These are phyloP conservation scores for Talaromyces sp. DNA, from an alignment of 2,329 filamentous ascomycete species.

Conservation along the genomic window DNA sequence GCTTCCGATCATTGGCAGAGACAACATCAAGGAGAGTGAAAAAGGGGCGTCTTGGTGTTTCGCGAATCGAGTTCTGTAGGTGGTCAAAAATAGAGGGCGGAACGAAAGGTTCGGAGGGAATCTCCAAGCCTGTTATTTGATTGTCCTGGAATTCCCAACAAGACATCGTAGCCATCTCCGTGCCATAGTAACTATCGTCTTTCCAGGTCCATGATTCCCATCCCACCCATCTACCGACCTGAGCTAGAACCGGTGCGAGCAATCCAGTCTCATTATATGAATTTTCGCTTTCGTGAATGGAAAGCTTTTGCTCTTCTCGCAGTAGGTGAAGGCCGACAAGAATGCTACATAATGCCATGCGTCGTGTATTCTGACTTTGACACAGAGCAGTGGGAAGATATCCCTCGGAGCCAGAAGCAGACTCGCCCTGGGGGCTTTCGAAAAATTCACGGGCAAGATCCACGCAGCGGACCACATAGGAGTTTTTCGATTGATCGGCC, in stretches of 20 bases:
- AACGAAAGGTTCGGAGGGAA: slow-evolving; percentile 48
- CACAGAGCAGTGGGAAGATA: slow-evolving; percentile 61
- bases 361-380: slow-evolving; percentile 52
- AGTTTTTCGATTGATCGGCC: slow-evolving; percentile 33
- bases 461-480: slow-evolving; percentile 46
- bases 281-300: slow-evolving; percentile 53
- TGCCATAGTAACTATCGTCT: slow-evolving; percentile 52
- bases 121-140: slow-evolving; percentile 38
- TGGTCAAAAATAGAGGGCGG: slow-evolving; percentile 59
- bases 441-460: slow-evolving; percentile 63
- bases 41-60: slow-evolving; percentile 33
- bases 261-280: slow-evolving; percentile 42
- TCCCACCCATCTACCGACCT: slow-evolving; percentile 76
- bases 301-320: slow-evolving; percentile 84
- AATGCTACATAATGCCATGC: slow-evolving; percentile 63
- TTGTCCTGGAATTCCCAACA: slow-evolving; percentile 55
- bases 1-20: slow-evolving; percentile 25
- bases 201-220: slow-evolving; percentile 62
- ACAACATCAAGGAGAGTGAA: slow-evolving; percentile 49
- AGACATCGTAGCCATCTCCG: slow-evolving; percentile 55
- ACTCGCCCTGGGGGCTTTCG: slow-evolving; percentile 54
- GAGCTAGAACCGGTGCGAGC: slow-evolving; percentile 71
- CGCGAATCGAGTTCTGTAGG: slow-evolving; percentile 40
- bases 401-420: slow-evolving; percentile 51
- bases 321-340: slow-evolving; percentile 75